phyloP scores from a whole-genome alignment of 2,329 filamentous ascomycete genomes.

The Fusarium sp. region DNA sequence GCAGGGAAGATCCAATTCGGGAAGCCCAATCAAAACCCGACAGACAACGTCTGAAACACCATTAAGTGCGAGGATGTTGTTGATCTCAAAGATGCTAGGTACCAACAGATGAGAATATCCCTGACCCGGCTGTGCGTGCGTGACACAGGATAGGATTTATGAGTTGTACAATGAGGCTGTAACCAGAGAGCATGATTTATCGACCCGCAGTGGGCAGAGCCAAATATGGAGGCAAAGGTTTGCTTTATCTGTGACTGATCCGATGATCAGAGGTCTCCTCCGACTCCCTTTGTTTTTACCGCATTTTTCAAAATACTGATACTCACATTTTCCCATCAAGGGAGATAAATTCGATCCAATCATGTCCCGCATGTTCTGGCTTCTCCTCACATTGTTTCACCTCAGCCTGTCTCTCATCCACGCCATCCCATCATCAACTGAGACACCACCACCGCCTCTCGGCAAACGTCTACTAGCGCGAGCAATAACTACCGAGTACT shows the following conservation, averaged over 20 bases:
- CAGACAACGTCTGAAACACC: constrained; percentile 2
- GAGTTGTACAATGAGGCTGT: background rate
- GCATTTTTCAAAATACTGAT: background rate
- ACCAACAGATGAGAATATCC: constrained; percentile 3
- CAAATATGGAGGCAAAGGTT: background rate
- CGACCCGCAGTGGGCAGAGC: background rate
- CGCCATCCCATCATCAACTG: background rate
- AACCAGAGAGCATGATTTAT: background rate
- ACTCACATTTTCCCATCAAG: background rate
- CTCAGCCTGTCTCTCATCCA: background rate
- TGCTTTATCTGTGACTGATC: background rate
- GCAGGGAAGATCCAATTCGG: constrained; percentile 21
- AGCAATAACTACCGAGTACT: constrained; percentile 27
- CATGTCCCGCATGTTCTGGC: constrained; percentile 2
- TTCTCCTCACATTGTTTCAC: constrained; percentile 15
- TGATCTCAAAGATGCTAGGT: background rate
- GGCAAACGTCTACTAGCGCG: background rate
- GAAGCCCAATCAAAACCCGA: background rate
- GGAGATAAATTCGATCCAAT: background rate
- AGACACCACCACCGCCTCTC: constrained; percentile 14
- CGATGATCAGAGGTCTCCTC: background rate
- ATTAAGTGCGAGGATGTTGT: background rate
- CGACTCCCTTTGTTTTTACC: background rate
- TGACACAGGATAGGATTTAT: background rate
- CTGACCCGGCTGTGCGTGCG: background rate